A percentile compares a stretch with the other conserved stretches of the same genome.
Conservation (phyloP, 768 basidiomycete genomes). For the Piloderma croceum region DNA sequence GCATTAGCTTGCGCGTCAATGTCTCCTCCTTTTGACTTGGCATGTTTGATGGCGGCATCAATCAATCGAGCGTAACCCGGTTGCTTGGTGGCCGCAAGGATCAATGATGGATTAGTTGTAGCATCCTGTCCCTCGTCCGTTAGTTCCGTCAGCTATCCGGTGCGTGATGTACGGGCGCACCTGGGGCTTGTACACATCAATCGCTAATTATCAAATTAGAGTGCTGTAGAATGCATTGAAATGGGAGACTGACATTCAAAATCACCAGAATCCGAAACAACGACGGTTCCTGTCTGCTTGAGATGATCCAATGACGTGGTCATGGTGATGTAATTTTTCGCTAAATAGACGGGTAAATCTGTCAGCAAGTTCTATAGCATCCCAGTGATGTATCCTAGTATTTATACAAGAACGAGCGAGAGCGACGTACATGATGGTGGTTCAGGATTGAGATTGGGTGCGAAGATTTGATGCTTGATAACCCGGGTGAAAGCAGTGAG, state of each 20-base stretch:
- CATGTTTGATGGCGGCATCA: slow-evolving; percentile 66
- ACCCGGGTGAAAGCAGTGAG: too few species aligned
- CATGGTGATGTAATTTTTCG: too few species aligned
- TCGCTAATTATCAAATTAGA: slow-evolving; percentile 49
- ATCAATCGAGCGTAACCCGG: slow-evolving; percentile 78
- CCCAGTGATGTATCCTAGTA: too few species aligned
- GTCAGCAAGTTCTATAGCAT: too few species aligned
- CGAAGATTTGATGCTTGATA: too few species aligned
- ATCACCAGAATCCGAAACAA: slow-evolving; percentile 97
- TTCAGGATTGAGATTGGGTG: too few species aligned
- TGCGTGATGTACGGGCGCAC: slow-evolving; percentile 28
- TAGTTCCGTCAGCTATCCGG: not conserved
- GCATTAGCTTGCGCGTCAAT: slow-evolving; percentile 69
- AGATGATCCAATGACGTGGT: slow-evolving; percentile 76
- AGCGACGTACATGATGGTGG: too few species aligned
- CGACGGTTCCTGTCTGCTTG: slow-evolving; percentile 90
- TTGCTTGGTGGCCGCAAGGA: slow-evolving; percentile 91
- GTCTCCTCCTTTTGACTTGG: slow-evolving; percentile 75
- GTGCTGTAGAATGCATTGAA: slow-evolving; percentile 6
- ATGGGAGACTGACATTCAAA: slow-evolving; percentile 59
- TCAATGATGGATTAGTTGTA: slow-evolving; percentile 95
- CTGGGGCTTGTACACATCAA: slow-evolving; percentile 95
- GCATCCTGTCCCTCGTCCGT: slow-evolving; percentile 60
- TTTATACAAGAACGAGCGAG: too few species aligned
- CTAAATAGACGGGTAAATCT: too few species aligned